Conservation (phyloP, 371 early-diverging fungal species). For the Mortierella sp. region DNA sequence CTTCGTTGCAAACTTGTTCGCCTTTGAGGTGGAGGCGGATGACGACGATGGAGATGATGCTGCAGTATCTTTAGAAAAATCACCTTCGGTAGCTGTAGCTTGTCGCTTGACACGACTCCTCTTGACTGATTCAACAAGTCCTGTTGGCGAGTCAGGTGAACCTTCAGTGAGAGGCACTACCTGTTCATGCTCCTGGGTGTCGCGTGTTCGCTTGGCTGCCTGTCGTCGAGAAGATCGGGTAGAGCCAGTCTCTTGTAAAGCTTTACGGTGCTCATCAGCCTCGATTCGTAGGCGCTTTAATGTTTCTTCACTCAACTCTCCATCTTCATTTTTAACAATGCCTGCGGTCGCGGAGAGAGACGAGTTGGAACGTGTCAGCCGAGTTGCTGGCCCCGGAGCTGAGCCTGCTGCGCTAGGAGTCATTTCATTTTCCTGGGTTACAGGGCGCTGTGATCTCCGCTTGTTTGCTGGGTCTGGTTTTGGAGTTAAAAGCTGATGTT, state of each 20-base stretch:
- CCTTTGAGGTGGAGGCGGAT: conserved; percentile 7
- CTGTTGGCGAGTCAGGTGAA: no score
- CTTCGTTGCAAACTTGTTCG: conserved; percentile 46
- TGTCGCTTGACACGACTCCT: neutral
- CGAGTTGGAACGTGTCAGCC: neutral
- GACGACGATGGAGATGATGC: neutral
- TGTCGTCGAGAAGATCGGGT: neutral
- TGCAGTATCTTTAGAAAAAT: neutral
- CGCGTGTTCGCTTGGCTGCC: no score
- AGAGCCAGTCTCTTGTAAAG: conserved; percentile 3
- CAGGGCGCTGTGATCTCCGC: no score
- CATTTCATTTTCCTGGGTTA: neutral
- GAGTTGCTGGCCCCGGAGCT: no score
- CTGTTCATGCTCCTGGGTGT: no score
- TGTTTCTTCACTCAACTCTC: conserved; percentile 32
- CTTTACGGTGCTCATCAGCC: conserved; percentile 33
- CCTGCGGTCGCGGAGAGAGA: neutral
- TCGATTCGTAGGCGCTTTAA: conserved; percentile 36
- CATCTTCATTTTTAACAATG: conserved; percentile 44
- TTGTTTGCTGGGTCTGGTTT: neutral
- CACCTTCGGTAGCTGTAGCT: neutral
- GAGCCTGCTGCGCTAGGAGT: neutral
- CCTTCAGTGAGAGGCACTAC: no score
- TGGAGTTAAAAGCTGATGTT: neutral
- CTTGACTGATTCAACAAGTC: neutral